Conservation (phyloP, 202 grass and related monocot species). For the Schoenoplectus triqueter region DNA sequence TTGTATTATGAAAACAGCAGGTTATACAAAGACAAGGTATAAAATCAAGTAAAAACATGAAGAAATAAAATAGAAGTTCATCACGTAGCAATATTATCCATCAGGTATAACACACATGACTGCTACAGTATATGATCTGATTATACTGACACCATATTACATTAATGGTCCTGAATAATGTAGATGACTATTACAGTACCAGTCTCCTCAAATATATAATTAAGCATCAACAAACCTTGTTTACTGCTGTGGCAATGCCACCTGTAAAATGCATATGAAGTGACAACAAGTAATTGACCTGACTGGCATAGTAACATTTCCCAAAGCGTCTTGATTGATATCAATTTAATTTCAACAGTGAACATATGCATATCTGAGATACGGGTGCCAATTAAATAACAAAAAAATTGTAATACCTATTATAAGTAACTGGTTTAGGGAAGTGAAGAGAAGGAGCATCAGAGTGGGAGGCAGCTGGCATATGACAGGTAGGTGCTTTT, state of each 20-base stretch:
- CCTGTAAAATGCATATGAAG: not conserved
- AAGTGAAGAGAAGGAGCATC: slow-evolving; percentile 76
- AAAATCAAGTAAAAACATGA: not conserved
- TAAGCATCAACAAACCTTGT: not conserved
- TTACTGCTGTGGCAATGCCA: not conserved
- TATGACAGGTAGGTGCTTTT: slow-evolving; percentile 52
- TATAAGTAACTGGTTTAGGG: slow-evolving; percentile 68
- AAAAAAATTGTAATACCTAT: slow-evolving; percentile 53
- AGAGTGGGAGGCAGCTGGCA: slow-evolving; percentile 46
- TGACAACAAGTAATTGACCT: not conserved
- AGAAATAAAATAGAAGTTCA: not conserved
- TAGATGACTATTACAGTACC: not conserved
- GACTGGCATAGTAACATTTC: not conserved
- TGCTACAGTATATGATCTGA: too few species aligned
- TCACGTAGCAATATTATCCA: not conserved
- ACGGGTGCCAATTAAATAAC: not conserved
- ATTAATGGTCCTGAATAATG: not conserved
- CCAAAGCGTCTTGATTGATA: not conserved
- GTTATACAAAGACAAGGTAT: not conserved
- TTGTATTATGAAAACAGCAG: not conserved
- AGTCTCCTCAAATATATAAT: not conserved
- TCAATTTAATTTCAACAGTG: slow-evolving; percentile 5
- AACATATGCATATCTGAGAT: not conserved
- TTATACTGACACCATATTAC: not conserved
- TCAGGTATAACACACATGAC: not conserved